phyloP scores from a whole-genome alignment of 768 basidiomycete species.

The Trametes gibbosa region DNA sequence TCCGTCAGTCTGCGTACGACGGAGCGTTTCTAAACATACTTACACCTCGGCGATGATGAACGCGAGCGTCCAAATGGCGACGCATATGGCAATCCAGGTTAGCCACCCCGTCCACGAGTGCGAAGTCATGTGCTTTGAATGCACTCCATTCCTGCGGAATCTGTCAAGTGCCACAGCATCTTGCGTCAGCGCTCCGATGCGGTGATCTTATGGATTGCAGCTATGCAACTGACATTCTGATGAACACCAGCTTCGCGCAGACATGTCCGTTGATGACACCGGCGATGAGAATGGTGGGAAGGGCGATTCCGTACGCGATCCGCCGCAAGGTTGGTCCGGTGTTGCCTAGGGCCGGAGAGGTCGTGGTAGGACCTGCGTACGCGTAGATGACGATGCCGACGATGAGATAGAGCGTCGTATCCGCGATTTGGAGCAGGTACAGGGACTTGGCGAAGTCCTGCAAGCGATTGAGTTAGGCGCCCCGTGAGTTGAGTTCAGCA shows the following conservation, averaged over 20 bases:
- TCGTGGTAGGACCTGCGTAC: conserved; percentile 24
- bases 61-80: conserved; percentile 26
- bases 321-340: conserved; percentile 25
- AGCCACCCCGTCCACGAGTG: conserved; percentile 29
- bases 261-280: conserved; percentile 33
- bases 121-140: conserved; percentile 29
- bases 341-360: conserved; percentile 32
- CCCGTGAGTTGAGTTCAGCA: background rate
- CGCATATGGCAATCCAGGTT: conserved; percentile 29
- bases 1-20: background rate
- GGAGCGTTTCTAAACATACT: background rate
- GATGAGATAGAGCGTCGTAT: conserved; percentile 31
- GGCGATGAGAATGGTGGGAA: conserved; percentile 32
- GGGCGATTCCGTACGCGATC: conserved; percentile 30
- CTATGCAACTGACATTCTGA: conserved; percentile 21
- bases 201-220: background rate
- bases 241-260: conserved; percentile 31
- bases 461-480: background rate
- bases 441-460: conserved; percentile 31
- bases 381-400: conserved; percentile 31
- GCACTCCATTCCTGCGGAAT: conserved; percentile 27
- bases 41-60: conserved; percentile 33
- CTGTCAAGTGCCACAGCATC: conserved; percentile 5
- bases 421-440: conserved; percentile 28
- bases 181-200: background rate